Base-by-base conservation (phyloP, 202 grass and related monocot genomes). In the Carex arenaria region DNA sequence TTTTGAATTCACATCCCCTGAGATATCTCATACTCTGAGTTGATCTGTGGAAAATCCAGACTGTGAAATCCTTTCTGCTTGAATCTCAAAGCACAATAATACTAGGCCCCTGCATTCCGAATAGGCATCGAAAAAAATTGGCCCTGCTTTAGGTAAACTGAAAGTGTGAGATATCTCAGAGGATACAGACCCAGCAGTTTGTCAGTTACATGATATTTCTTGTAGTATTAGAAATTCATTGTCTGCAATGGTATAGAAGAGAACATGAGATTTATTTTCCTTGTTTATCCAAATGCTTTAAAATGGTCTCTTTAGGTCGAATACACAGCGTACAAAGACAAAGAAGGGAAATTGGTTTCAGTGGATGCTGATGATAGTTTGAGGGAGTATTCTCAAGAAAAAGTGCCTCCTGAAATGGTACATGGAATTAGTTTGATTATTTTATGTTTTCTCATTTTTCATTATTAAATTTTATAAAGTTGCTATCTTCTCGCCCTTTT, bases 321-420 rank as follows among this genome's bases (percentile, higher is more conserved):
- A 75, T 98, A 98, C 82, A 91, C 86, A 67, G 89, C 87, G 81
- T 98, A 89, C 85, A 94, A 43, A 94, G 89, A 98, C 77, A 89
- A 79, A n/a, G 83, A 93, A 83, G 92, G 90, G 3, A 91, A 70
- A 77, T 93, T 80, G 87, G 64, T 98, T 86, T 98, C 92, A 86
- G 89, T 93, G 77, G 90, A 93, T 74, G 92, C 90, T 75, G 49
- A 64, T 42, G 81, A 75, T 69, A 90, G 49, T 85, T 70, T 92
- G 31, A 88, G 79, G 67, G 86, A 89, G 51, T 87, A 86, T 86
- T 83, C 49, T 84, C 95, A 94, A 94, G 87, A 98, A 86, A 93
- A 84, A 88, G 67, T 98, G 84, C 67, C 90, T 90, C 80, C 86
- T 36, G 92, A 98, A 72, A 94, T 91, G 92, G 95, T 98, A 62